Conservation (phyloP, 176 grass and related monocot species). For the Oryza brachyantha region DNA sequence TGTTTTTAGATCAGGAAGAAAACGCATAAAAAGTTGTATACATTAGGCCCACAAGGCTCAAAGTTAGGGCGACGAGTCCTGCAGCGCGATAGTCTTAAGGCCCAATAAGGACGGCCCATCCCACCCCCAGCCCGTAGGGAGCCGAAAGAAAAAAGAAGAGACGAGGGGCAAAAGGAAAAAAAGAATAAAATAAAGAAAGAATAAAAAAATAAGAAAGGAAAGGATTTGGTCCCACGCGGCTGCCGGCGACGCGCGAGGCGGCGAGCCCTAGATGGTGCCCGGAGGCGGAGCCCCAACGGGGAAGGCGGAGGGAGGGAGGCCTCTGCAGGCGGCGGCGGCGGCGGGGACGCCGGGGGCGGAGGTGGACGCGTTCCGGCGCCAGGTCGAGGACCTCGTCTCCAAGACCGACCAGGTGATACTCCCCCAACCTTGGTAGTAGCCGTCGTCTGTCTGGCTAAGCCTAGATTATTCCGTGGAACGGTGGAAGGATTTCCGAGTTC, state of each 20-base stretch:
- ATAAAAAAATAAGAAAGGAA: not conserved
- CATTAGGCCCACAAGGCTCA: no score
- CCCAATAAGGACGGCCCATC: no score
- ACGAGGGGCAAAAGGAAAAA: not conserved
- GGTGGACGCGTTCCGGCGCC: slow-evolving; percentile 40
- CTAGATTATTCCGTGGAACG: not conserved
- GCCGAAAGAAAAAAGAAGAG: no score
- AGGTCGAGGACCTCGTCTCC: slow-evolving; percentile 43
- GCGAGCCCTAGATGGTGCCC: slow-evolving; percentile 40
- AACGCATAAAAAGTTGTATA: no score
- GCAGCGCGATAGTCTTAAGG: no score
- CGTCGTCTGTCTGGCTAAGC: not conserved
- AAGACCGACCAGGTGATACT: slow-evolving; percentile 49
- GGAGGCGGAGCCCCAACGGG: slow-evolving; percentile 5
- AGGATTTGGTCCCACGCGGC: not conserved
- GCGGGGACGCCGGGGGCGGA: not conserved
- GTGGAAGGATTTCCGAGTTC: not conserved
- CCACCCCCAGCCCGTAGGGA: no score
- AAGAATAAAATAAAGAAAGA: no score
- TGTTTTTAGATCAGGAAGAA: no score
- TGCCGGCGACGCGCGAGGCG: not conserved
- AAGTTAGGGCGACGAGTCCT: no score
- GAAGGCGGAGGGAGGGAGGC: not conserved
- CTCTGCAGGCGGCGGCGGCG: not conserved
- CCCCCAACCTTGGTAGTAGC: not conserved